phyloP scores from a whole-genome alignment of 768 basidiomycete genomes.

The Hericium rajendrae region DNA sequence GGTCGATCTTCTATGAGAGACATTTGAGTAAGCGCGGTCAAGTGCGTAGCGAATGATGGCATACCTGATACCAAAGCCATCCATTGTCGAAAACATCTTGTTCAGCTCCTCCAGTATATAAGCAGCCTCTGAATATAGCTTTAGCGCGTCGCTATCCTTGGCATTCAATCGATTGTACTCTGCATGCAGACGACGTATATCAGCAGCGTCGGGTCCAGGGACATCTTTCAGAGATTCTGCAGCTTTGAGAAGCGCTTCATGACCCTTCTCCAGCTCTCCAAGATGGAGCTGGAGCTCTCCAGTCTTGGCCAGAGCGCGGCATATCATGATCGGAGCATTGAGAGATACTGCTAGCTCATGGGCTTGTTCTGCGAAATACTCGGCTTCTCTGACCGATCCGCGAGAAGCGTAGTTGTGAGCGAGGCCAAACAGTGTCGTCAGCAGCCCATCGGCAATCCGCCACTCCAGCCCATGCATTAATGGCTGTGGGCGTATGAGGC shows the following conservation, averaged over 20 bases:
- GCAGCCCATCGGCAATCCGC: slow-evolving; percentile 64
- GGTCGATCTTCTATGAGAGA: slow-evolving; percentile 11
- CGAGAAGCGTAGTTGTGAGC: slow-evolving; percentile 54
- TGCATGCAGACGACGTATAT: slow-evolving; percentile 46
- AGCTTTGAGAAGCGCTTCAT: slow-evolving; percentile 42
- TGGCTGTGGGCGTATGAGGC: slow-evolving; percentile 17
- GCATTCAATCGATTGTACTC: slow-evolving; percentile 37
- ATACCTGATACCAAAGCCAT: slow-evolving; percentile 37
- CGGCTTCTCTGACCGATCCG: slow-evolving; percentile 78
- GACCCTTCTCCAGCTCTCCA: slow-evolving; percentile 48
- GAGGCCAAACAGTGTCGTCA: slow-evolving; percentile 57
- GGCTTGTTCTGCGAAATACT: slow-evolving; percentile 76
- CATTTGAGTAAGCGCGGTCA: not conserved
- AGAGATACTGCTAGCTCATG: slow-evolving; percentile 61
- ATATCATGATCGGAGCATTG: slow-evolving; percentile 52
- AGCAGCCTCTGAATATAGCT: slow-evolving; percentile 47
- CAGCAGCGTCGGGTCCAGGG: slow-evolving; percentile 46
- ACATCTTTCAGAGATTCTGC: slow-evolving; percentile 36
- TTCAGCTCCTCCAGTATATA: slow-evolving; percentile 56
- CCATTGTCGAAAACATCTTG: slow-evolving; percentile 40
- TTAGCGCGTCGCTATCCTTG: slow-evolving; percentile 36
- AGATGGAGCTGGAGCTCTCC: slow-evolving; percentile 65
- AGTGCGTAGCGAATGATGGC: slow-evolving; percentile 3
- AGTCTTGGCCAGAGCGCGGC: slow-evolving; percentile 55
- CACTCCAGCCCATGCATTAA: slow-evolving; percentile 57